phyloP scores from a whole-genome alignment of 129 eudicot species.

The Ambrosia artemisiifolia region DNA sequence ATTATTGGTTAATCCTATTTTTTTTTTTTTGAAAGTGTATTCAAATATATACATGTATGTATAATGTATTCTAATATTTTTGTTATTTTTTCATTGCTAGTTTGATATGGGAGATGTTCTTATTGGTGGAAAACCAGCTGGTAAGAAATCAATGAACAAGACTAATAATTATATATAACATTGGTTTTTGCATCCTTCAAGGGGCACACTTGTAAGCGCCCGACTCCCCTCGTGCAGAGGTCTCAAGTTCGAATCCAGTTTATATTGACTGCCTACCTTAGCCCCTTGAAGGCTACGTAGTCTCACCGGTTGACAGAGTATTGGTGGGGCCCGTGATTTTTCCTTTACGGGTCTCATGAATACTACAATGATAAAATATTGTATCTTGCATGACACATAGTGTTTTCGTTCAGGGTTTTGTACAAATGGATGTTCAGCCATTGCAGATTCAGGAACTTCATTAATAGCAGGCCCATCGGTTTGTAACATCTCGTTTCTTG shows the following conservation, averaged over 20 bases:
- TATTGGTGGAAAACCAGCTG: conserved; percentile 56
- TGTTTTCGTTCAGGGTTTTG: conserved; percentile 46
- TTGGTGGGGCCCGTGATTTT: neutral
- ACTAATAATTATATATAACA: too few species aligned
- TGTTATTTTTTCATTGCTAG: conserved; percentile 28
- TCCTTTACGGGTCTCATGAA: neutral
- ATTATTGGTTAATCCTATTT: neutral
- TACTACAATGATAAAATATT: neutral
- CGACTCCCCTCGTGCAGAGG: too few species aligned
- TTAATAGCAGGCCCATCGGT: conserved; percentile 83
- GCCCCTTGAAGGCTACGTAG: neutral
- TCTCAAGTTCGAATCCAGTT: neutral
- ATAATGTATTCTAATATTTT: neutral
- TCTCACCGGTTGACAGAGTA: neutral
- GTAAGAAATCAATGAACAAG: conserved; percentile 25
- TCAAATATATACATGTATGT: neutral
- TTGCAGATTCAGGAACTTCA: conserved; percentile 90
- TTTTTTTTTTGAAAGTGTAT: neutral
- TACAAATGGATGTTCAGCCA: conserved; percentile 63
- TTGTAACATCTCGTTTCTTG: conserved; percentile 2
- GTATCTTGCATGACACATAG: neutral
- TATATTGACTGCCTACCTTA: neutral
- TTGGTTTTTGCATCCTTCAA: too few species aligned
- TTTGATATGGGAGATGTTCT: conserved; percentile 75
- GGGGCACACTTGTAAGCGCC: too few species aligned